A percentile compares a stretch with the other conserved stretches of the same genome.
phyloP scores from a whole-genome alignment of 495 filamentous ascomycete genomes.

The Opeltia flavorubescens region DNA sequence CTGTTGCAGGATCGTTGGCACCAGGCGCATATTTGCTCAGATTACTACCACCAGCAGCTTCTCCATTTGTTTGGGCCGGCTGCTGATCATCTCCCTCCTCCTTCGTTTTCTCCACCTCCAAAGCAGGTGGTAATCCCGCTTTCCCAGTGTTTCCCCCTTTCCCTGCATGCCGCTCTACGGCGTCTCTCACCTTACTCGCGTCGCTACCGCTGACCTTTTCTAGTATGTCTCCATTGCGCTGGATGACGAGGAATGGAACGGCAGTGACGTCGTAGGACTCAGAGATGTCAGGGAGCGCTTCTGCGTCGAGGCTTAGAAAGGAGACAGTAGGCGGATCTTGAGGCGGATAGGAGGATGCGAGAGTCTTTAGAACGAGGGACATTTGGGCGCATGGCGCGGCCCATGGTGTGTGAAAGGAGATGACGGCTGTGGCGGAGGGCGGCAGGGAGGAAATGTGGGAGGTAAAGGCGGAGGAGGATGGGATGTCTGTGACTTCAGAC shows the following conservation, averaged over 20 bases:
- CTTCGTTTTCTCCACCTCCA: conserved; percentile 31
- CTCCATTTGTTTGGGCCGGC: conserved; percentile 10
- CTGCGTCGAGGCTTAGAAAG: conserved; percentile 81
- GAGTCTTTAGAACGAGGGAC: conserved; percentile 68
- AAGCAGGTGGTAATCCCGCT: conserved; percentile 35
- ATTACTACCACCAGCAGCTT: conserved; percentile 21
- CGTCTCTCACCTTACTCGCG: conserved; percentile 61
- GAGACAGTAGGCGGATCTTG: conserved; percentile 49
- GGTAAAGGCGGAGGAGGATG: conserved; percentile 51
- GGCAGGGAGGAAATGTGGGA: conserved; percentile 48
- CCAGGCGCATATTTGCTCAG: conserved; percentile 31
- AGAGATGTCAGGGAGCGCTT: conserved; percentile 74
- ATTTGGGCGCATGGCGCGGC: conserved; percentile 93
- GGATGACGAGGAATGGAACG: conserved; percentile 79
- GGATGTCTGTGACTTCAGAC: conserved; percentile 65
- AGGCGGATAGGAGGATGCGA: conserved; percentile 67
- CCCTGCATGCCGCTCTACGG: conserved; percentile 67
- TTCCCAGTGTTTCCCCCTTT: conserved; percentile 22
- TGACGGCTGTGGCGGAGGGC: conserved; percentile 52
- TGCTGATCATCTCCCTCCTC: conserved; percentile 23
- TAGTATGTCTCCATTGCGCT: conserved; percentile 53
- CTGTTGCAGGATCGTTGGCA: conserved; percentile 29
- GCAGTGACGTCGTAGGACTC: conserved; percentile 86
- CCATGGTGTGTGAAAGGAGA: conserved; percentile 94
- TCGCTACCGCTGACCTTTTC: conserved; percentile 81